Conservation (phyloP, 1,284 basidiomycete species). For the Ustilago bromivora region DNA sequence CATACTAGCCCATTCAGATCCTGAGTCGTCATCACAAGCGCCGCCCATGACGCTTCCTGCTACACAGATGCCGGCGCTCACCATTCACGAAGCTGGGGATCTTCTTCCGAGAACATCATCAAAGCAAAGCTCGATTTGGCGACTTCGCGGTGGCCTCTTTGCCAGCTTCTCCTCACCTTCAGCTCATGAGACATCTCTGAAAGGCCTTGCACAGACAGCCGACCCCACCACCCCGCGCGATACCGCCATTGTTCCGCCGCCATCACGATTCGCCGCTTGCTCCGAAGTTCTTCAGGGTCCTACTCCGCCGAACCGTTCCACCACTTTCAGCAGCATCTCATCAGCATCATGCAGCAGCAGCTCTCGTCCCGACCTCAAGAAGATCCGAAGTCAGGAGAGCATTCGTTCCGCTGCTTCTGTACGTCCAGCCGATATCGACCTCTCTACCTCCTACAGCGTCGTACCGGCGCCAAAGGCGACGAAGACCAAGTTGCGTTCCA, state of each 20-base stretch:
- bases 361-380: conserved; percentile 28
- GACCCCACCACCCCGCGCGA: conserved; percentile 1
- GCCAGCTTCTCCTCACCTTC: conserved; percentile 1
- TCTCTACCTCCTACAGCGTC: conserved; percentile 9
- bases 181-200: background rate
- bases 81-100: conserved; percentile 6
- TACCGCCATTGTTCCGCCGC: conserved; percentile 3
- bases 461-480: conserved; percentile 22
- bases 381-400: conserved; percentile 41
- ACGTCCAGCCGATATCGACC: conserved; percentile 14
- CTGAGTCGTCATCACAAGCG: background rate
- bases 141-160: conserved; percentile 24
- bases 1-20: background rate
- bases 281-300: conserved; percentile 29
- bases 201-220: conserved; percentile 7
- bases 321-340: conserved; percentile 46
- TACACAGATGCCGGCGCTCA: conserved; percentile 22
- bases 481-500: conserved; percentile 42
- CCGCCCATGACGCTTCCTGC: conserved; percentile 1
- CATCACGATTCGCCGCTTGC: conserved; percentile 42
- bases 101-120: conserved; percentile 13
- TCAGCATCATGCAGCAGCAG: conserved; percentile 28
- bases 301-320: conserved; percentile 26
- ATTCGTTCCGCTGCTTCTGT: conserved; percentile 25
- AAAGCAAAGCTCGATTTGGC: conserved; percentile 15